These are phyloP conservation scores for Crassisporium funariophilum DNA, from an alignment of 768 basidiomycete genomes.

Conservation along the genomic window DNA sequence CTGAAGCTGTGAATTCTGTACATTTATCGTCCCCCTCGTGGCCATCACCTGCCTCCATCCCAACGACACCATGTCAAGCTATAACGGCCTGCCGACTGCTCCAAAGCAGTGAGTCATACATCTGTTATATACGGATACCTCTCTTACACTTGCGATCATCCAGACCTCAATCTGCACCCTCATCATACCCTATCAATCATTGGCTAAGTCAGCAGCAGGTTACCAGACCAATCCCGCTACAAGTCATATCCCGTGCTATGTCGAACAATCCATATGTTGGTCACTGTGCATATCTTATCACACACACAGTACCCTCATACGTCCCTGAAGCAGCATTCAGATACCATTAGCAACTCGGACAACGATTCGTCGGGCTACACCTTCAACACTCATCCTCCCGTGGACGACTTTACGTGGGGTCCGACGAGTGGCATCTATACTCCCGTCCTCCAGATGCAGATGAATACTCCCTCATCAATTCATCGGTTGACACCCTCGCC, in stretches of 20 bases:
- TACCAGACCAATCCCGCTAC: conserved; percentile 5
- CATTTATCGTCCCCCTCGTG: conserved; percentile 16
- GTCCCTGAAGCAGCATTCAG: too few species aligned
- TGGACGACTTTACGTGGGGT: background rate
- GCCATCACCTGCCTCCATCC: conserved; percentile 22
- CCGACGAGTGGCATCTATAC: background rate
- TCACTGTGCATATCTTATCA: background rate
- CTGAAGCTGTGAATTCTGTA: conserved; percentile 15
- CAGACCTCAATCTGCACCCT: background rate
- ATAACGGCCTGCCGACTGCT: conserved; percentile 20
- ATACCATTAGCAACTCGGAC: conserved; percentile 9
- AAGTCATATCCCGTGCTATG: conserved; percentile 3
- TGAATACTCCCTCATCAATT: background rate
- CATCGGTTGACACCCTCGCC: conserved; percentile 6
- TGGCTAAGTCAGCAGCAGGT: conserved; percentile 19
- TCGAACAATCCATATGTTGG: conserved; percentile 8
- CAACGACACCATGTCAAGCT: conserved; percentile 21
- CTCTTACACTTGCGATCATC: background rate
- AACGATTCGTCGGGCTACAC: conserved; percentile 19
- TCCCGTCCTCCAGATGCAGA: background rate
- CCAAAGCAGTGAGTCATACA: conserved; percentile 24
- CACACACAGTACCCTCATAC: too few species aligned
- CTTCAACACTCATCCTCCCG: conserved; percentile 17
- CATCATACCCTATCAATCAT: conserved; percentile 8
- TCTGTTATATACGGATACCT: conserved; percentile 10